A percentile compares a stretch with the other conserved stretches of the same genome.
These are phyloP conservation scores for Rhododendron griersonianum DNA, from an alignment of 148 eudicot species.

Conservation along the genomic window DNA sequence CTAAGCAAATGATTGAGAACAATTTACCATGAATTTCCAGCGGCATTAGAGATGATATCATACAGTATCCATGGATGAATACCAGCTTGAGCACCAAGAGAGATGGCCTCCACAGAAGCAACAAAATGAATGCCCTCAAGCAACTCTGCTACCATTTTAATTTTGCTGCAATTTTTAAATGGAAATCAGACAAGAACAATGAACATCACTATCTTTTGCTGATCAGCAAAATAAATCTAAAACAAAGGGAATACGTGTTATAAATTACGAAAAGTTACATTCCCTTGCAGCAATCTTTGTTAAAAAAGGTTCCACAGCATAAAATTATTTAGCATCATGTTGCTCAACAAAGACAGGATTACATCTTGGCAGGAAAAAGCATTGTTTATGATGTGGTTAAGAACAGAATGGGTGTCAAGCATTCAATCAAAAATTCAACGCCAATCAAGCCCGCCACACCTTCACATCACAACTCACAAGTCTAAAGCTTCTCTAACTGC, in stretches of 20 bases:
- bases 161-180: constrained; percentile 53
- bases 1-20: background rate
- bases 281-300: background rate
- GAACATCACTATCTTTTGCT: background rate
- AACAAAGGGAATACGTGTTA: background rate
- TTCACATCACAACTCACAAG: background rate
- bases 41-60: constrained; percentile 95
- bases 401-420: background rate
- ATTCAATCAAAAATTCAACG: background rate
- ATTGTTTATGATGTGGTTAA: background rate
- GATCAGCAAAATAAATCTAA: background rate
- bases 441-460: background rate
- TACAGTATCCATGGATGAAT: constrained; percentile 90
- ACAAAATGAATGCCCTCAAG: constrained; percentile 95
- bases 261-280: background rate
- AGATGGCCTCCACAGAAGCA: constrained; percentile 91
- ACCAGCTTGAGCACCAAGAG: constrained; percentile 86
- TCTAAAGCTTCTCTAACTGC: background rate
- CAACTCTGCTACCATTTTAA: constrained; percentile 76
- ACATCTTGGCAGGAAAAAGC: background rate
- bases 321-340: background rate
- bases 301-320: background rate
- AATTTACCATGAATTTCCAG: constrained; percentile 90
- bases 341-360: background rate
- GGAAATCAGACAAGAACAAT: background rate